phyloP scores from a whole-genome alignment of 305 asterid species.

The Vinca major region DNA sequence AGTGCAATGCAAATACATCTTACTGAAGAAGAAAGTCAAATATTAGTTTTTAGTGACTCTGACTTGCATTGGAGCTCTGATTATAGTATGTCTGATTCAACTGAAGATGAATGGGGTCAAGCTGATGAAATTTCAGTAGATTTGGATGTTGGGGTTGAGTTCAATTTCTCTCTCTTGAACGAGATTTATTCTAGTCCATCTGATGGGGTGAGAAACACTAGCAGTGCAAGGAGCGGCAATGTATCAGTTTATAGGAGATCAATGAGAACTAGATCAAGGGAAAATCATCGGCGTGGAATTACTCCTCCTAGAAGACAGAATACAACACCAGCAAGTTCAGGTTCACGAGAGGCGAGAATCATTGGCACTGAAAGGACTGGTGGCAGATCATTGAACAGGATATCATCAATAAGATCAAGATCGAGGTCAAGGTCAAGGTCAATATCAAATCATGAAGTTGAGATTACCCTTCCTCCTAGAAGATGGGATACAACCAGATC shows the following conservation, averaged over 20 bases:
- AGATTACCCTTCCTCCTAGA: constrained; percentile 3
- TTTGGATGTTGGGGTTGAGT: constrained; percentile 19
- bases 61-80: constrained; percentile 21
- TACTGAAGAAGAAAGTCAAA: constrained; percentile 18
- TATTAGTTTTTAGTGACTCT: constrained; percentile 15
- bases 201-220: not conserved
- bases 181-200: constrained; percentile 17
- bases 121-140: constrained; percentile 15
- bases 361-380: not conserved
- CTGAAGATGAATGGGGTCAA: constrained; percentile 25
- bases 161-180: constrained; percentile 26
- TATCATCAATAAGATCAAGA: not conserved
- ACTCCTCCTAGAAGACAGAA: constrained; percentile 1
- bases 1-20: constrained; percentile 30
- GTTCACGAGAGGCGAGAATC: not conserved
- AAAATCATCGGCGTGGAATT: constrained; percentile 12
- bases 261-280: constrained; percentile 15
- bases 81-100: constrained; percentile 22
- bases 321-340: constrained; percentile 15
- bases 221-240: not conserved
- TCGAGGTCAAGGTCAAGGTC: constrained; percentile 13
- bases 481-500: constrained; percentile 4
- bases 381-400: not conserved
- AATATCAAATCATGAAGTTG: constrained; percentile 16
- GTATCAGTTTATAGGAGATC: not conserved